These are phyloP conservation scores for Fusarium sambucinum DNA, from an alignment of 2,329 filamentous ascomycete species.

Conservation along the genomic window DNA sequence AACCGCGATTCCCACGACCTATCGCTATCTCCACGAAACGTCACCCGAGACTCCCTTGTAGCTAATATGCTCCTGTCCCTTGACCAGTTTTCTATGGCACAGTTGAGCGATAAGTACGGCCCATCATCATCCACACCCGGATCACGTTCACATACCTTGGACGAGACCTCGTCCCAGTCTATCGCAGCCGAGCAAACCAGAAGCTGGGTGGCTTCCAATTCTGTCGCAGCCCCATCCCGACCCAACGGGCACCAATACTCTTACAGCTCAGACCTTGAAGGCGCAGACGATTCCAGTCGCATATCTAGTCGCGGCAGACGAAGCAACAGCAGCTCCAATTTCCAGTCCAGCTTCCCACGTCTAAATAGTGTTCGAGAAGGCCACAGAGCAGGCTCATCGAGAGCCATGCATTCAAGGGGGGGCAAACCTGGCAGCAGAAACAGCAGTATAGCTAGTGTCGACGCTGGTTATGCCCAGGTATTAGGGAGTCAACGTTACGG, in stretches of 20 bases:
- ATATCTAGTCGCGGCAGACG: conserved; percentile 72
- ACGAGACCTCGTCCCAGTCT: conserved; percentile 45
- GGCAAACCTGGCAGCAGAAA: conserved; percentile 77
- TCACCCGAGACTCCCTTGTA: conserved; percentile 90
- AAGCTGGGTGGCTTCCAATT: conserved; percentile 49
- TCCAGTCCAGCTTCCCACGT: conserved; percentile 69
- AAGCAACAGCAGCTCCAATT: conserved; percentile 85
- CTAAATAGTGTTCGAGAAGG: conserved; percentile 73
- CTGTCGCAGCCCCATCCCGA: conserved; percentile 39
- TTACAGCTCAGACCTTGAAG: conserved; percentile 73
- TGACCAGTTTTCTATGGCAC: conserved; percentile 78
- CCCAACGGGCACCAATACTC: conserved; percentile 58
- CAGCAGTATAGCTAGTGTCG: conserved; percentile 76
- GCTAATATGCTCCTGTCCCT: conserved; percentile 96
- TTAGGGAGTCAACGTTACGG: conserved; percentile 70
- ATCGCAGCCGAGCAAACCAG: conserved; percentile 52
- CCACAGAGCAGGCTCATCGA: conserved; percentile 55
- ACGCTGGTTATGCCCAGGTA: conserved; percentile 70
- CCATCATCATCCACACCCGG: conserved; percentile 32
- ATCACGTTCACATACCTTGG: conserved; percentile 47
- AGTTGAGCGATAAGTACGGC: conserved; percentile 50
- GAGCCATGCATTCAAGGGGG: conserved; percentile 62
- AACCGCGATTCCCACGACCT: conserved; percentile 84
- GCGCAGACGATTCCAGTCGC: conserved; percentile 65
- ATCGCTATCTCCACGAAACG: conserved; percentile 79